phyloP scores from a whole-genome alignment of 2,329 filamentous ascomycete species.

The Leptodontidium sp. region DNA sequence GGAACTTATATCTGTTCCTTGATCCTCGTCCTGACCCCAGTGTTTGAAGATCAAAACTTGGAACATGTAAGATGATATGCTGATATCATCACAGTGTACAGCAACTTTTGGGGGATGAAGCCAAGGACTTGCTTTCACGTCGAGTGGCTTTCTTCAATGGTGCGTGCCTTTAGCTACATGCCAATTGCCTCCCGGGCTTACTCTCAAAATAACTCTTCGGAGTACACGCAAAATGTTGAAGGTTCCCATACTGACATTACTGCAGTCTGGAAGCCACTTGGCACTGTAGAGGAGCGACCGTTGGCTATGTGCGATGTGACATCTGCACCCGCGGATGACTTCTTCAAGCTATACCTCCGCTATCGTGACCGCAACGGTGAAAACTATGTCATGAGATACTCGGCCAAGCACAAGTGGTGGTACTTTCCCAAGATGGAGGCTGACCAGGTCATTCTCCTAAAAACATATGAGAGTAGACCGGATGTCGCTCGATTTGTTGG shows the following conservation, averaged over 20 bases:
- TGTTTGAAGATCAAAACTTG: too few species aligned
- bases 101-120: conserved; percentile 28
- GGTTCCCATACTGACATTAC: background rate
- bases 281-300: conserved; percentile 25
- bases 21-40: too few species aligned
- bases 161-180: background rate
- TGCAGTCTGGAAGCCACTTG: conserved; percentile 31
- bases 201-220: background rate
- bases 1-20: too few species aligned
- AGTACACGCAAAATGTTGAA: background rate
- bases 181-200: background rate
- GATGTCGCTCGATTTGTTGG: conserved; percentile 34
- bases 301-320: conserved; percentile 34
- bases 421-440: conserved; percentile 33
- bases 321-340: conserved; percentile 28
- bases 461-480: conserved; percentile 30
- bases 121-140: conserved; percentile 27
- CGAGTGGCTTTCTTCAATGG: conserved; percentile 34
- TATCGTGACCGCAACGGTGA: conserved; percentile 32
- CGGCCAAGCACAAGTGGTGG: conserved; percentile 28
- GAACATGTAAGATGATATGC: background rate
- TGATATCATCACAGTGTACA: conserved; percentile 15
- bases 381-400: conserved; percentile 34
- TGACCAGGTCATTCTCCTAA: conserved; percentile 32
- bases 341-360: conserved; percentile 32